These are phyloP conservation scores for Orbilia brochopaga DNA, from an alignment of 2,329 filamentous ascomycete species.

Conservation along the genomic window DNA sequence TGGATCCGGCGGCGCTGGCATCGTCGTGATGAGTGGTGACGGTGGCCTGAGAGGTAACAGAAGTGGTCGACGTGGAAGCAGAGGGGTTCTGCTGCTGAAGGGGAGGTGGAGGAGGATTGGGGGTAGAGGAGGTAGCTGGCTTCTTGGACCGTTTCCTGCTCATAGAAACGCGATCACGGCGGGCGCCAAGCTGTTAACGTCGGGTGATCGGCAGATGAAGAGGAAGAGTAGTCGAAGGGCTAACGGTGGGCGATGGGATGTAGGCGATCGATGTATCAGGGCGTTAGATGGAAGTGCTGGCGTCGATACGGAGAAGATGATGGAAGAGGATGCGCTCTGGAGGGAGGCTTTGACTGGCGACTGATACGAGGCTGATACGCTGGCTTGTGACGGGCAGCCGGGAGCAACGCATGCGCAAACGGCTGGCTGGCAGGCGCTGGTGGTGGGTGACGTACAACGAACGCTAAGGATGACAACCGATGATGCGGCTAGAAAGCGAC, in stretches of 20 bases:
- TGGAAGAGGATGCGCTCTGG: neutral
- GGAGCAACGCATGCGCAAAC: neutral
- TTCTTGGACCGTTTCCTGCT: conserved; percentile 48
- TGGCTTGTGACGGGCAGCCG: conserved; percentile 43
- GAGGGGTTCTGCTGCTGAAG: conserved; percentile 31
- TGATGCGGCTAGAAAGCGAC: neutral
- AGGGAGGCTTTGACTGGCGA: conserved; percentile 9
- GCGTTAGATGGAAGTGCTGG: neutral
- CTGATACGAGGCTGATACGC: conserved; percentile 6
- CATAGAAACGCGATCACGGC: conserved; percentile 49
- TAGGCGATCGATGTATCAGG: neutral
- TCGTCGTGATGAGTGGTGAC: conserved; percentile 41
- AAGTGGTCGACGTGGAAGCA: conserved; percentile 39
- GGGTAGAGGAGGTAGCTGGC: conserved; percentile 25
- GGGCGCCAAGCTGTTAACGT: conserved; percentile 6
- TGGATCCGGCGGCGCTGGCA: conserved; percentile 38
- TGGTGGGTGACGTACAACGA: no score
- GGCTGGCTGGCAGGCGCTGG: no score
- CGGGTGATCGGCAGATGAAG: neutral
- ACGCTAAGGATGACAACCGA: neutral
- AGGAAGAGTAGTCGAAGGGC: neutral
- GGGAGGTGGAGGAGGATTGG: conserved; percentile 23
- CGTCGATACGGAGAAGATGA: conserved; percentile 12
- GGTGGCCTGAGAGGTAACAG: conserved; percentile 46
- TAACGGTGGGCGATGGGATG: neutral